A percentile compares a stretch with the other conserved stretches of the same genome.
Evolutionary conservation across 2,329 filamentous ascomycete genomes (phyloP).

Genomic region (Zelopaecilomyces penicillatus): DNA sequence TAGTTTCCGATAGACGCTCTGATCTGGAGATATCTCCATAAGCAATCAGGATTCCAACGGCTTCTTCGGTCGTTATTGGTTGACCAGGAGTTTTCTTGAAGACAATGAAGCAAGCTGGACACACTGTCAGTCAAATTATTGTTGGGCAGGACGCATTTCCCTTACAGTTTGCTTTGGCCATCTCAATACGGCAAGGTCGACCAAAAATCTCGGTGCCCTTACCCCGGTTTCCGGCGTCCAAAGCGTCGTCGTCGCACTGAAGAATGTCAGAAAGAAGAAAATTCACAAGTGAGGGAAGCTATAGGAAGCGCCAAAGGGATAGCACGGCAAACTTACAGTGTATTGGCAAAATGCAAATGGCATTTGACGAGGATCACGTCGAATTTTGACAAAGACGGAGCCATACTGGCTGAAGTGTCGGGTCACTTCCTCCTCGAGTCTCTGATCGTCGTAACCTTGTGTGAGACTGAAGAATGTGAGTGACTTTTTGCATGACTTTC

Average conservation of each 20-base stretch:
- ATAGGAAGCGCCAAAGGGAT: too few species aligned
- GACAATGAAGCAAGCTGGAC: slow-evolving; percentile 42
- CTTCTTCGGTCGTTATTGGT: slow-evolving; percentile 35
- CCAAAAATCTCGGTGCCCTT: slow-evolving; percentile 43
- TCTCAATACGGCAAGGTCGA: slow-evolving; percentile 51
- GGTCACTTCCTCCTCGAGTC: slow-evolving; percentile 45
- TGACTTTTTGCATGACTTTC: background rate
- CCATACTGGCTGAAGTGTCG: slow-evolving; percentile 46
- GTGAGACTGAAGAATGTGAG: slow-evolving; percentile 36
- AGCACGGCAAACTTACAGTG: slow-evolving; percentile 36
- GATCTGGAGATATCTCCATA: slow-evolving; percentile 37
- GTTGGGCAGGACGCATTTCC: slow-evolving; percentile 5
- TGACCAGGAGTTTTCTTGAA: slow-evolving; percentile 25
- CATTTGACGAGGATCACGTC: slow-evolving; percentile 48
- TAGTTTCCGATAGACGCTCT: slow-evolving; percentile 25
- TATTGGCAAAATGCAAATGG: slow-evolving; percentile 58
- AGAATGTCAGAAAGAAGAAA: too few species aligned
- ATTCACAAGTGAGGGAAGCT: too few species aligned
- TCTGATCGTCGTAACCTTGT: slow-evolving; percentile 38
- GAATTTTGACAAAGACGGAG: slow-evolving; percentile 54
- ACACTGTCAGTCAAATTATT: slow-evolving; percentile 14
- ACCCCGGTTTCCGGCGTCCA: slow-evolving; percentile 37
- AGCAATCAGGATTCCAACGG: slow-evolving; percentile 28
- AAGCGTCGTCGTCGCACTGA: slow-evolving; percentile 34
- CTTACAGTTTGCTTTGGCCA: slow-evolving; percentile 51